Evolutionary conservation across 768 basidiomycete species (phyloP).

Genomic region (Boletus sp.): DNA sequence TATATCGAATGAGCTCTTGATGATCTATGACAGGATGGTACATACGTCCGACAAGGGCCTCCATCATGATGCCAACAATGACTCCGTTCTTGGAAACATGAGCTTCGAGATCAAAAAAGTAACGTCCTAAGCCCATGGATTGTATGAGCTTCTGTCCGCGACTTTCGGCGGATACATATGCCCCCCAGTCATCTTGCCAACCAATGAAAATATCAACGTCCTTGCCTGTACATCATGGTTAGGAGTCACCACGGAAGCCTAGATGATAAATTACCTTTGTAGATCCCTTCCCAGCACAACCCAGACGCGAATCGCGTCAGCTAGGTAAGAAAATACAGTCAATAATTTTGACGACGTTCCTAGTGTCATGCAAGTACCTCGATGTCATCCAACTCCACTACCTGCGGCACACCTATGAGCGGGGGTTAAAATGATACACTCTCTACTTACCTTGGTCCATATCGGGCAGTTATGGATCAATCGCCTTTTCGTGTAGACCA

Average conservation of each 20-base stretch:
- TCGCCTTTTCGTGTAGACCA: slow-evolving; percentile 27
- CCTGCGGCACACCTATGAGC: slow-evolving; percentile 18
- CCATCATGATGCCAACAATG: slow-evolving; percentile 31
- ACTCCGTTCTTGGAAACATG: slow-evolving; percentile 29
- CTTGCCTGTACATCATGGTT: slow-evolving; percentile 12
- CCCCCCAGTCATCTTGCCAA: slow-evolving; percentile 23
- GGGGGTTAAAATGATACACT: not conserved
- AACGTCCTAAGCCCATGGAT: slow-evolving; percentile 25
- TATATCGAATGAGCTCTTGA: slow-evolving; percentile 11
- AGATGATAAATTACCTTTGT: slow-evolving; percentile 18
- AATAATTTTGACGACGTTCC: not conserved
- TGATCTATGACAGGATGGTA: not conserved
- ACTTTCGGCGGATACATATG: slow-evolving; percentile 25
- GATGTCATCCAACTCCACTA: slow-evolving; percentile 31
- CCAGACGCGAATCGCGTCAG: slow-evolving; percentile 23
- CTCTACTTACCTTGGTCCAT: slow-evolving; percentile 28
- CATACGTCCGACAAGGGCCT: slow-evolving; percentile 28
- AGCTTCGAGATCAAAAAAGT: slow-evolving; percentile 30
- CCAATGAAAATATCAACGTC: slow-evolving; percentile 31
- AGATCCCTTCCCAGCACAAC: slow-evolving; percentile 28
- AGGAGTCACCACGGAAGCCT: not conserved
- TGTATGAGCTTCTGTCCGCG: slow-evolving; percentile 30
- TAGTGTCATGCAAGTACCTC: slow-evolving; percentile 16
- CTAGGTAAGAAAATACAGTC: slow-evolving; percentile 7
- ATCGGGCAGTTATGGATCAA: slow-evolving; percentile 20